Conservation (phyloP, 257 asterid genomes). For the Linaria vulgaris region DNA sequence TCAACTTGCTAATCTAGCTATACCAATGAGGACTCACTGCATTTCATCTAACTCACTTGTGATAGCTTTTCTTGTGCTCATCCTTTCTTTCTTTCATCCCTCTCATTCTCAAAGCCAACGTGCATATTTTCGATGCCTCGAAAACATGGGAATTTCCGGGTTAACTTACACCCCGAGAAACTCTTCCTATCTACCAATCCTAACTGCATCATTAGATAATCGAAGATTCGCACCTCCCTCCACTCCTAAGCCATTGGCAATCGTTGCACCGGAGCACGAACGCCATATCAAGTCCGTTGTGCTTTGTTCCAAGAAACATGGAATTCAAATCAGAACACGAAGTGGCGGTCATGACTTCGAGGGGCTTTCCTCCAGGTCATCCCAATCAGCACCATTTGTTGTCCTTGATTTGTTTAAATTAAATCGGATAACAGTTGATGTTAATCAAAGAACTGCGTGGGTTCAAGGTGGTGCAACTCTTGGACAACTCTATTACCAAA, state of each 20-base stretch:
- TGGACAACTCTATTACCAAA: too few relatives aligned
- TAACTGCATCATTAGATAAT: conserved; percentile 18
- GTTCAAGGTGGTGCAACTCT: conserved; percentile 28
- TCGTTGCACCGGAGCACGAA: conserved; percentile 22
- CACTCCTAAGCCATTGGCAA: conserved; percentile 12
- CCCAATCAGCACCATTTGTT: too few relatives aligned
- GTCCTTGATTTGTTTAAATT: too few relatives aligned
- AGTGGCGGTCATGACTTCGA: too few relatives aligned
- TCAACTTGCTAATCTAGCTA: too few relatives aligned
- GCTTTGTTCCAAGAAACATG: conserved; percentile 19
- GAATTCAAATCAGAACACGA: conserved; percentile 23
- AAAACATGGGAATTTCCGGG: neutral
- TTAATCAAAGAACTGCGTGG: too few relatives aligned
- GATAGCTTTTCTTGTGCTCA: conserved; percentile 1
- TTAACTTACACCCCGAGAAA: conserved; percentile 20
- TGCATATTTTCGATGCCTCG: conserved; percentile 20
- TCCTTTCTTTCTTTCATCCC: neutral
- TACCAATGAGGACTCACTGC: conserved; percentile 17
- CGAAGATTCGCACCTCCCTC: conserved; percentile 14
- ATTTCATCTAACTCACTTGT: neutral
- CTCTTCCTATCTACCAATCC: conserved; percentile 19
- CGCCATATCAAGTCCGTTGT: conserved; percentile 20
- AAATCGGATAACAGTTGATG: too few relatives aligned
- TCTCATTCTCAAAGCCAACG: neutral
- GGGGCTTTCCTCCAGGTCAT: too few relatives aligned